Conservation (phyloP, 1,284 basidiomycete species). For the Salmacisia buchloeana region DNA sequence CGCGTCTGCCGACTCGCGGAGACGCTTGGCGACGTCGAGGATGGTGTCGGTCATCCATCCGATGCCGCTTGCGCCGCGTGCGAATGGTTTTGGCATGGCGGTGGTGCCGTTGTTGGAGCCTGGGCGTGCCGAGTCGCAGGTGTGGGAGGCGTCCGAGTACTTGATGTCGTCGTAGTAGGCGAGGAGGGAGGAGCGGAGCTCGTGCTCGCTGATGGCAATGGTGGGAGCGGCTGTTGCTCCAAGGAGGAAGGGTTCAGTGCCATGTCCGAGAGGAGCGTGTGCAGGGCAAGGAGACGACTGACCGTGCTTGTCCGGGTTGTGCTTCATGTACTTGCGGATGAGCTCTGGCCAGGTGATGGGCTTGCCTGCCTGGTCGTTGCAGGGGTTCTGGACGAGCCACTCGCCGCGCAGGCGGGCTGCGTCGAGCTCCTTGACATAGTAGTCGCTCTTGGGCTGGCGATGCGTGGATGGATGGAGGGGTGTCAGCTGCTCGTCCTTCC, state of each 20-base stretch:
- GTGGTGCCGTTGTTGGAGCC: constrained; percentile 19
- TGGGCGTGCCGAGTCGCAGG: constrained; percentile 25
- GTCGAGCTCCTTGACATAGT: constrained; percentile 44
- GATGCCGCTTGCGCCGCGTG: constrained; percentile 16
- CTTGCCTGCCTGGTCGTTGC: constrained; percentile 14
- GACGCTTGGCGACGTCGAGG: constrained; percentile 20
- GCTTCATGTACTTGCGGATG: constrained; percentile 49
- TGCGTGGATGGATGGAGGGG: not conserved
- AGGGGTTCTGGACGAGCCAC: constrained; percentile 29
- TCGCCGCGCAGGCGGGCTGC: constrained; percentile 39
- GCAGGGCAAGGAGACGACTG: not conserved
- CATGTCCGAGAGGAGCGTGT: not conserved
- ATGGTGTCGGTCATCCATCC: constrained; percentile 33
- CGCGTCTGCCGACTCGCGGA: constrained; percentile 21
- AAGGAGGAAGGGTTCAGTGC: not conserved
- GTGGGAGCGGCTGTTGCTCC: constrained; percentile 19
- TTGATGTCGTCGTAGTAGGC: constrained; percentile 22
- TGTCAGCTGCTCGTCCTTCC: too few species aligned
- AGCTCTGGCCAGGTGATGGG: constrained; percentile 42
- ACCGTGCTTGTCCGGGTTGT: constrained; percentile 41
- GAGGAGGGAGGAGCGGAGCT: constrained; percentile 27
- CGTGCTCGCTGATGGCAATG: constrained; percentile 26
- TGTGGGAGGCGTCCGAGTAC: constrained; percentile 33
- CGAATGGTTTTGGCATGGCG: constrained; percentile 34
- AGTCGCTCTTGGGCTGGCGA: constrained; percentile 31